Conservation (phyloP, 257 asterid genomes). For the Cordia subcordata region DNA sequence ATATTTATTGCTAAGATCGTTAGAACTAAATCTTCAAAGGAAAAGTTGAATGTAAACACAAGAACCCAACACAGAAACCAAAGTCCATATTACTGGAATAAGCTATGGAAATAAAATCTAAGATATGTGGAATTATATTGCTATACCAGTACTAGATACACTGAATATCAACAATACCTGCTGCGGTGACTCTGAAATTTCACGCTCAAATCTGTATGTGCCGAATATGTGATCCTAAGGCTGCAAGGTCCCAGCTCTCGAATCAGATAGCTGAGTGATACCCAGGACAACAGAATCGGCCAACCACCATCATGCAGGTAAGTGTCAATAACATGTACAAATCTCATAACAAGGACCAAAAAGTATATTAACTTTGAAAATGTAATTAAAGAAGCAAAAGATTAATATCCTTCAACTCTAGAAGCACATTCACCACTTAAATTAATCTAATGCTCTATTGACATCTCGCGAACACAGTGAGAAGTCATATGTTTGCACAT, state of each 20-base stretch:
- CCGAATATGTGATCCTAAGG: constrained; percentile 82
- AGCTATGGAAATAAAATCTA: constrained; percentile 6
- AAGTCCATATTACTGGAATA: neutral
- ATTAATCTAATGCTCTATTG: constrained; percentile 1
- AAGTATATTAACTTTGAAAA: neutral
- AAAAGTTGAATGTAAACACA: neutral
- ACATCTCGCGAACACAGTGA: too few species aligned
- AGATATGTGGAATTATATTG: neutral
- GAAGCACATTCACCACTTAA: constrained; percentile 4
- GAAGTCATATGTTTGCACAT: too few species aligned
- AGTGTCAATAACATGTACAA: constrained; percentile 2
- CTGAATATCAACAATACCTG: constrained; percentile 10
- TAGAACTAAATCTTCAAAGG: neutral
- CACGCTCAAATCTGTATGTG: constrained; percentile 91
- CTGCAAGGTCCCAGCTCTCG: constrained; percentile 90
- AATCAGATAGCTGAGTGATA: constrained; percentile 63
- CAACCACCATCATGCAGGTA: constrained; percentile 13
- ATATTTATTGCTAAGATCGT: neutral
- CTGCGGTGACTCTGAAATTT: constrained; percentile 89
- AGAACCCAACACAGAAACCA: neutral
- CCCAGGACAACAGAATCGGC: constrained; percentile 14
- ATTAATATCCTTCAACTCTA: neutral
- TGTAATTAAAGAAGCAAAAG: neutral
- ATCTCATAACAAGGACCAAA: constrained; percentile 4
- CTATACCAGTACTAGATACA: neutral